Conservation (phyloP, 2,329 filamentous ascomycete species). For the Septoria linicola region DNA sequence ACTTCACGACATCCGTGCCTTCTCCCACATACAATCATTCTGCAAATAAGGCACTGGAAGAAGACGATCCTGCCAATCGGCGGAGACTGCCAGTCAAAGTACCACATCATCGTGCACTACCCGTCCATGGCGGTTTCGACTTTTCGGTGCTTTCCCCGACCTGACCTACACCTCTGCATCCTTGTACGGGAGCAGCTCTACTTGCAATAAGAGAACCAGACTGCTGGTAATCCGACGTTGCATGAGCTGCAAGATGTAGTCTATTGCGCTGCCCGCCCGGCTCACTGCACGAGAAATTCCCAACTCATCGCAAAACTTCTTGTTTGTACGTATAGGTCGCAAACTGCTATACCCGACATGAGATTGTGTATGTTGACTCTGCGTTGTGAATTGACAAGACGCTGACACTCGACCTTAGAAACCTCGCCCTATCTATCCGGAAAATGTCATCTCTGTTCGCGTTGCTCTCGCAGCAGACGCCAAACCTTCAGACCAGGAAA, state of each 20-base stretch:
- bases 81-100: too few relatives aligned
- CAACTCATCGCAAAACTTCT: conserved; percentile 12
- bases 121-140: not conserved
- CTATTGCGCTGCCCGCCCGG: conserved; percentile 5
- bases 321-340: too few relatives aligned
- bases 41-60: too few relatives aligned
- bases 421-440: not conserved
- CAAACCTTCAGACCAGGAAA: conserved; percentile 58
- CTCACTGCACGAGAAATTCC: conserved; percentile 15
- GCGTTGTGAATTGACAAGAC: not conserved
- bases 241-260: conserved; percentile 24
- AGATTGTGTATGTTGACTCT: not conserved
- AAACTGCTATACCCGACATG: too few relatives aligned
- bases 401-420: not conserved
- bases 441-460: conserved; percentile 46
- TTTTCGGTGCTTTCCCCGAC: not conserved
- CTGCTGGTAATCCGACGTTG: conserved; percentile 24
- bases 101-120: too few relatives aligned
- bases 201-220: conserved; percentile 19
- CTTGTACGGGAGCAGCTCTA: conserved; percentile 21
- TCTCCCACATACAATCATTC: too few relatives aligned
- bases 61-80: too few relatives aligned
- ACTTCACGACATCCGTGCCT: too few relatives aligned
- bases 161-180: conserved; percentile 14
- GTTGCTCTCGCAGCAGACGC: conserved; percentile 47